phyloP scores from a whole-genome alignment of 148 eudicot genomes.

The Drosera capensis region DNA sequence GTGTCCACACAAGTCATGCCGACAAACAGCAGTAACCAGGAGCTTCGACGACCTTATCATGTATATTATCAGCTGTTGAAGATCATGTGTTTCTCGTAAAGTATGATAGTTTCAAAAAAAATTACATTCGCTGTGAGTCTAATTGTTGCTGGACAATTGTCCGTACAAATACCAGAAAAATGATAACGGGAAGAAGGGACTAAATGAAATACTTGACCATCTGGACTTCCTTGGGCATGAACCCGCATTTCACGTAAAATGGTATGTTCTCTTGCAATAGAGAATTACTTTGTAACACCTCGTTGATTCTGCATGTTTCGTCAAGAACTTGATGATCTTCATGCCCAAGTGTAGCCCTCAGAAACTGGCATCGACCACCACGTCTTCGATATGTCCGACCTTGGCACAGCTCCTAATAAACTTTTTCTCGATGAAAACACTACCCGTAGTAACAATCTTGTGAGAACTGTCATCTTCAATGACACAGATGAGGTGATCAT shows the following conservation, averaged over 20 bases:
- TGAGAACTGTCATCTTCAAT: constrained; percentile 45
- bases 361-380: constrained; percentile 54
- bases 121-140: not conserved
- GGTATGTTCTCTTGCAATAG: constrained; percentile 47
- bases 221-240: constrained; percentile 54
- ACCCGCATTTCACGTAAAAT: constrained; percentile 84
- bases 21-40: too few relatives aligned
- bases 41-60: too few relatives aligned
- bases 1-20: too few relatives aligned
- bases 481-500: constrained; percentile 65
- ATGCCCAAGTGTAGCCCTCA: constrained; percentile 70
- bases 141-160: not conserved
- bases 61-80: too few relatives aligned
- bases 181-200: not conserved
- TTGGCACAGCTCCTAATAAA: constrained; percentile 74
- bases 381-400: constrained; percentile 87
- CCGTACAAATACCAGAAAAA: not conserved
- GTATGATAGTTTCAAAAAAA: too few relatives aligned
- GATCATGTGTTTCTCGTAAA: too few relatives aligned
- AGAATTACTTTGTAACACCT: constrained; percentile 96
- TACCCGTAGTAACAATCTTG: constrained; percentile 65
- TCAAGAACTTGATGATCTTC: constrained; percentile 44
- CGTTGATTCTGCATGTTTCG: constrained; percentile 38
- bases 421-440: constrained; percentile 71
- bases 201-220: constrained; percentile 73